phyloP scores from a whole-genome alignment of 495 filamentous ascomycete species.

The Clavariopsis aquatica region DNA sequence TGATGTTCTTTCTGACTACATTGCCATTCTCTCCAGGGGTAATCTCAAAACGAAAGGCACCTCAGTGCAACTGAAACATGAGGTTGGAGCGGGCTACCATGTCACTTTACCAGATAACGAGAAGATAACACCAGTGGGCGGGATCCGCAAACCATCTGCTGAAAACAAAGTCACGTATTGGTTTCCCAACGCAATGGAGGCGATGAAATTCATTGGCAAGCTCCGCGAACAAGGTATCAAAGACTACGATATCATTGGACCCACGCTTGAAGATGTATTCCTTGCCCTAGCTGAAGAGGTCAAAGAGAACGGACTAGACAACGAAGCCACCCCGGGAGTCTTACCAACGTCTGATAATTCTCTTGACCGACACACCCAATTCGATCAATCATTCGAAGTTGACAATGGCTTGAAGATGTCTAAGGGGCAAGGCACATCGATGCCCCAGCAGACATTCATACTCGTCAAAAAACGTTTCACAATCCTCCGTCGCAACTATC shows the following conservation, averaged over 20 bases:
- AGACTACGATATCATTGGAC: constrained; percentile 77
- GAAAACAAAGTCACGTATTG: constrained; percentile 52
- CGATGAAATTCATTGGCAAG: constrained; percentile 63
- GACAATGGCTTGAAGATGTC: constrained; percentile 50
- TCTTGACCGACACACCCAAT: not conserved
- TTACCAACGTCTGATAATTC: not conserved
- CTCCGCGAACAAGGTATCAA: constrained; percentile 65
- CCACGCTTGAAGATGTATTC: constrained; percentile 88
- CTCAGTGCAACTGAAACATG: constrained; percentile 46
- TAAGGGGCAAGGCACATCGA: constrained; percentile 65
- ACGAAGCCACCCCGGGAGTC: not conserved
- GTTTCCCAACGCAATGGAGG: constrained; percentile 62
- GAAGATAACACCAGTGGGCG: constrained; percentile 52
- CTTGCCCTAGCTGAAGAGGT: constrained; percentile 72
- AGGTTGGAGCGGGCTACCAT: constrained; percentile 62
- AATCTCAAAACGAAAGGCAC: constrained; percentile 46
- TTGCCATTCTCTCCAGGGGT: constrained; percentile 47
- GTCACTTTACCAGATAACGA: constrained; percentile 48
- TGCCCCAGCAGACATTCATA: constrained; percentile 66
- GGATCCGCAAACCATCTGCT: constrained; percentile 46
- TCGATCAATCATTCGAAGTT: constrained; percentile 22
- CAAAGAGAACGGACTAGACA: constrained; percentile 39
- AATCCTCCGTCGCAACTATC: constrained; percentile 72
- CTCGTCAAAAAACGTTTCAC: constrained; percentile 76
- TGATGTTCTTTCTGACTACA: constrained; percentile 47